Percentiles rank a stretch among this genome's conserved stretches.
Evolutionary conservation across 23 red algal species (phyloP).

Genomic region (Porphyridium purpureum): DNA sequence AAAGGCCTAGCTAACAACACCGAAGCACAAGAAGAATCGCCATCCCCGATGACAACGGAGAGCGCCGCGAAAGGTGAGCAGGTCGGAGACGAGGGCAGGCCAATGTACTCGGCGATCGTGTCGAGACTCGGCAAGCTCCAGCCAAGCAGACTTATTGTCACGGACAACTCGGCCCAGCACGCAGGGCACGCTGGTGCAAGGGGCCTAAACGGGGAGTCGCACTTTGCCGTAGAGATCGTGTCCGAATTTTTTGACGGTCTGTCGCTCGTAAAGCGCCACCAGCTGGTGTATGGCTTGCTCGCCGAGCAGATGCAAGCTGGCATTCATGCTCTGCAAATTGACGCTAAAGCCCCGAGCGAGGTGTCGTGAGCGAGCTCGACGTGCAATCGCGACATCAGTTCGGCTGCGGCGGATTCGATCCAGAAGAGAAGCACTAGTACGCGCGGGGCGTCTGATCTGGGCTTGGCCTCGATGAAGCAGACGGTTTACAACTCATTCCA

Average conservation of each 20-base stretch:
- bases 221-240: slow-evolving; percentile 64
- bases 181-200: slow-evolving; percentile 56
- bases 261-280: slow-evolving; percentile 68
- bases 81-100: slow-evolving; percentile 1
- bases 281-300: slow-evolving; percentile 57
- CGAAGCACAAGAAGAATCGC: background rate
- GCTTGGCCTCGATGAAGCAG: too few species aligned
- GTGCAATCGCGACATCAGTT: too few species aligned
- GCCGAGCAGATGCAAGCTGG: slow-evolving; percentile 28
- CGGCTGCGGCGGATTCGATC: too few species aligned
- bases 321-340: slow-evolving; percentile 63
- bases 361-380: too few species aligned
- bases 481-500: too few species aligned
- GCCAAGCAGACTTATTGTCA: slow-evolving; percentile 24
- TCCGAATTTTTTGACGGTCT: slow-evolving; percentile 61
- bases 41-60: background rate
- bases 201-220: slow-evolving; percentile 50
- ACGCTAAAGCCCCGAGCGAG: slow-evolving; percentile 18
- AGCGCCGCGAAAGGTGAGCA: slow-evolving; percentile 1
- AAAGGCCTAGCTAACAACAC: slow-evolving; percentile 1
- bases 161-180: slow-evolving; percentile 60
- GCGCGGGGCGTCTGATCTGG: too few species aligned
- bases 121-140: slow-evolving; percentile 36
- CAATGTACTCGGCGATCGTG: slow-evolving; percentile 45
- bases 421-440: too few species aligned